These are phyloP conservation scores for Wilhelminamyces savonicus DNA, from an alignment of 805 yeast species.

Conservation along the genomic window DNA sequence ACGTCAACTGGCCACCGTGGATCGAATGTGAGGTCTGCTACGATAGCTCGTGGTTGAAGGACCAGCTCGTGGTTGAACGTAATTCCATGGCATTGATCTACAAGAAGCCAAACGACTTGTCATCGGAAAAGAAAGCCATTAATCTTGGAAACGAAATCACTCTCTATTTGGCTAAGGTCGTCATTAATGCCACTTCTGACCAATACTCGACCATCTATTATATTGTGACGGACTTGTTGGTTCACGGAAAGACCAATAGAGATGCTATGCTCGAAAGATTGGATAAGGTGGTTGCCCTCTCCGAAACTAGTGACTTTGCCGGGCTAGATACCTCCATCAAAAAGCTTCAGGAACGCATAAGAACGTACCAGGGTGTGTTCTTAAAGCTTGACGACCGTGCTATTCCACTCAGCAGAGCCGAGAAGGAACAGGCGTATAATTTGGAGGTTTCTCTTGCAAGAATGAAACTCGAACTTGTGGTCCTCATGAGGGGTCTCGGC, in stretches of 20 bases:
- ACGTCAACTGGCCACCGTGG: conserved; percentile 11
- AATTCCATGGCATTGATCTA: conserved; percentile 38
- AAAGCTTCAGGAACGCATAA: conserved; percentile 24
- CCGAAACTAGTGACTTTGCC: conserved; percentile 29
- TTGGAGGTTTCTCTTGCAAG: conserved; percentile 29
- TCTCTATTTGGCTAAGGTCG: conserved; percentile 31
- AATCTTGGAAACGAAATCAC: conserved; percentile 22
- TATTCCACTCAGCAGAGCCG: conserved; percentile 11
- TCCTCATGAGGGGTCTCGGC: conserved; percentile 26
- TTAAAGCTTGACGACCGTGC: conserved; percentile 33
- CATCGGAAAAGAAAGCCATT: conserved; percentile 18
- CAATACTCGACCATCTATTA: conserved; percentile 34
- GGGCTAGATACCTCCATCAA: conserved; percentile 26
- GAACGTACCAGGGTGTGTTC: conserved; percentile 27
- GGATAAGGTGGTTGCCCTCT: conserved; percentile 29
- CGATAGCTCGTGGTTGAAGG: conserved; percentile 11
- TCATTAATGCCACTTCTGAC: conserved; percentile 29
- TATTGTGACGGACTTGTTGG: conserved; percentile 28
- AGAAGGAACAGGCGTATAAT: conserved; percentile 13
- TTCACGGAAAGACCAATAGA: conserved; percentile 19
- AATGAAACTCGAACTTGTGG: conserved; percentile 25
- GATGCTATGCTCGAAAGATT: conserved; percentile 33
- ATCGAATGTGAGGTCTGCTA: conserved; percentile 21
- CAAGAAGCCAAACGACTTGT: conserved; percentile 48
- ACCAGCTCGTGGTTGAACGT: conserved; percentile 28